Conservation (phyloP, 768 basidiomycete genomes). For the Paxillus involutus region DNA sequence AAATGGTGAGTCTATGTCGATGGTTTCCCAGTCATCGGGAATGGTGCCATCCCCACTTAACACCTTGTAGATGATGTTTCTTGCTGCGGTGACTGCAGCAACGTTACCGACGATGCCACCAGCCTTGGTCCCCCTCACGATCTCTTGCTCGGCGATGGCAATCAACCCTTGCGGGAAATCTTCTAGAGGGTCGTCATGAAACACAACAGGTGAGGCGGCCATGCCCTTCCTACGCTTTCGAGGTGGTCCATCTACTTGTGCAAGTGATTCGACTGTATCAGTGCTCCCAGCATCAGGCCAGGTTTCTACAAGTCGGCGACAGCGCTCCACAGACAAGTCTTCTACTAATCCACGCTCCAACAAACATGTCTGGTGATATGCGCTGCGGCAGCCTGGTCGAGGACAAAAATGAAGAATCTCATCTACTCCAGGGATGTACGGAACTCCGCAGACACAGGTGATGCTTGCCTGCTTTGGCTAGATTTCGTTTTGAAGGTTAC, state of each 20-base stretch:
- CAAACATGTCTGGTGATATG: conserved; percentile 52
- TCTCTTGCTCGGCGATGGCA: conserved; percentile 48
- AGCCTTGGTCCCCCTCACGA: conserved; percentile 43
- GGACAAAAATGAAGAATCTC: conserved; percentile 59
- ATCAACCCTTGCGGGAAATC: conserved; percentile 41
- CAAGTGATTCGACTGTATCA: neutral
- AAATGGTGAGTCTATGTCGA: conserved; percentile 18
- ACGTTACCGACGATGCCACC: conserved; percentile 56
- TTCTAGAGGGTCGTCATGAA: conserved; percentile 1
- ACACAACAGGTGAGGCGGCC: neutral
- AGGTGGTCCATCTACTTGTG: neutral
- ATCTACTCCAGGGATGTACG: conserved; percentile 45
- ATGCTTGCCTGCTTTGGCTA: conserved; percentile 42
- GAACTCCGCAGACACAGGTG: conserved; percentile 46
- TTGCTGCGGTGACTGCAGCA: conserved; percentile 43
- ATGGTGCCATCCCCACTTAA: conserved; percentile 28
- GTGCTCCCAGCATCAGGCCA: conserved; percentile 35
- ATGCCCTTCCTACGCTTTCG: conserved; percentile 16
- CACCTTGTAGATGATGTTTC: conserved; percentile 43
- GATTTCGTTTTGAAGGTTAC: neutral
- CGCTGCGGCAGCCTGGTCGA: conserved; percentile 43
- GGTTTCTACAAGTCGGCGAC: conserved; percentile 33
- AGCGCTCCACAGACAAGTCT: conserved; percentile 7
- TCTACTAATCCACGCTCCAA: conserved; percentile 27
- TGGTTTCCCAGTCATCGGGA: conserved; percentile 43